These are phyloP conservation scores for Hypoxylon perforatum DNA, from an alignment of 495 filamentous ascomycete genomes.

Conservation along the genomic window DNA sequence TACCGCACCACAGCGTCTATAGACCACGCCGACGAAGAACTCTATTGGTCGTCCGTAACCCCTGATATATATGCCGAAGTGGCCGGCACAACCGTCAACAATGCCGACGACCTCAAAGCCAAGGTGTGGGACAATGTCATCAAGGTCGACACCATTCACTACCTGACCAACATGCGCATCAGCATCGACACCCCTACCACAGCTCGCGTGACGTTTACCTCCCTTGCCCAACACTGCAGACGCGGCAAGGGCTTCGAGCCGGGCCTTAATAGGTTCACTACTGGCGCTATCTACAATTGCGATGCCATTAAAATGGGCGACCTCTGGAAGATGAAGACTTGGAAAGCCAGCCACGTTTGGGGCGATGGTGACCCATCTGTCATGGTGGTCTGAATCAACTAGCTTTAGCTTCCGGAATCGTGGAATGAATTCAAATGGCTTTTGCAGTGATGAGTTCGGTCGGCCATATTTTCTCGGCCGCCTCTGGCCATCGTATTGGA, in stretches of 20 bases:
- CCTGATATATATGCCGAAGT: slow-evolving; percentile 18
- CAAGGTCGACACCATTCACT: slow-evolving; percentile 28
- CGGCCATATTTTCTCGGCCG: no score
- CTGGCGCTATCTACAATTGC: slow-evolving; percentile 14
- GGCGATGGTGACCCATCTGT: slow-evolving; percentile 20
- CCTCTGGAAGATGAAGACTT: slow-evolving; percentile 21
- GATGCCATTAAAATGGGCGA: slow-evolving; percentile 13
- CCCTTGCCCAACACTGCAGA: slow-evolving; percentile 10
- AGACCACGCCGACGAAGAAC: slow-evolving; percentile 23
- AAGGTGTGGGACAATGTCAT: slow-evolving; percentile 10
- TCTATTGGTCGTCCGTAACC: slow-evolving; percentile 5
- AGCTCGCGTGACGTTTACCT: slow-evolving; percentile 21
- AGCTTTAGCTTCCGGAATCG: no score
- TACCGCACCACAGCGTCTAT: slow-evolving; percentile 14
- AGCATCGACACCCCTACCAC: slow-evolving; percentile 16
- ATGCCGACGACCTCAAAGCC: slow-evolving; percentile 18
- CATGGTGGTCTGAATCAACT: slow-evolving; percentile 3
- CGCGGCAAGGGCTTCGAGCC: slow-evolving; percentile 24
- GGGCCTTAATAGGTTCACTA: slow-evolving; percentile 15
- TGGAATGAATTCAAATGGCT: no score
- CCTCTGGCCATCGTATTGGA: no score
- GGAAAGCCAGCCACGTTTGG: slow-evolving; percentile 12
- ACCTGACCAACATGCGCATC: slow-evolving; percentile 34
- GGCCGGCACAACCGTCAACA: slow-evolving; percentile 1
- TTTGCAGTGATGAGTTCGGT: no score